Base-by-base conservation (phyloP, 1,284 basidiomycete species). In the Puccinia sorghi region DNA sequence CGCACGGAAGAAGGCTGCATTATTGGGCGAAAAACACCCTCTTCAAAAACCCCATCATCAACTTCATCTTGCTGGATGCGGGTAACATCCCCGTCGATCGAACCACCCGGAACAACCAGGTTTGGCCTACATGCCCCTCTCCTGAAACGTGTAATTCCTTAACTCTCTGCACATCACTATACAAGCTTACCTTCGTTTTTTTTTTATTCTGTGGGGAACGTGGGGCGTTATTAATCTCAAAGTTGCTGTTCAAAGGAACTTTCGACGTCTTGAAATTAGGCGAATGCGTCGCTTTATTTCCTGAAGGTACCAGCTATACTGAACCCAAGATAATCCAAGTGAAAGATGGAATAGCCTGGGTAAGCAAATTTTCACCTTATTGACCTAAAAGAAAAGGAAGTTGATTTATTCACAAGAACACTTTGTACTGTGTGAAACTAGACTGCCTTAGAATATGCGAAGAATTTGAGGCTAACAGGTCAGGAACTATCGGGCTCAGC, bases 181-280 rank as follows among this genome's bases (percentile, higher is more conserved):
- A 57, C 9, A 27, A 20, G 37, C 46, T 66, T 13, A 22, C 63
- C 17, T 27, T 64, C 37, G n/a, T 43, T 7, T 64, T 32, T 43
- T 5, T 7, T 37, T 64, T 22, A 8, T 7, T 32, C 20, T 12
- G 54, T 27, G 54, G 54, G 32, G 32, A 32, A 32, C 32, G 32
- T 32, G 32, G 32, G 32, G 32, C 32, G 32, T 32, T 41, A 50
- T 43, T 73, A n/a, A 17, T 25, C 50, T 59, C 43, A 37, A 20
- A 77, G 75, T 27, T 77, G 22, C 32, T 77, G n/a, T 77, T 77
- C 54, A 69, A 77, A 70, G 75, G 75, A 17, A 77, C 75, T 7
- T 77, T 77, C 43, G 75, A 77, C 39, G 75, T 77, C n/a, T 64
- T 77, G 13, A 77, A 77, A 70, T 39, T 77, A n/a, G 75, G 75